Evolutionary conservation across 2,329 filamentous ascomycete genomes (phyloP), one percentile per base, ranked within the genome.

Genomic region (Pseudocercospora cruenta): DNA sequence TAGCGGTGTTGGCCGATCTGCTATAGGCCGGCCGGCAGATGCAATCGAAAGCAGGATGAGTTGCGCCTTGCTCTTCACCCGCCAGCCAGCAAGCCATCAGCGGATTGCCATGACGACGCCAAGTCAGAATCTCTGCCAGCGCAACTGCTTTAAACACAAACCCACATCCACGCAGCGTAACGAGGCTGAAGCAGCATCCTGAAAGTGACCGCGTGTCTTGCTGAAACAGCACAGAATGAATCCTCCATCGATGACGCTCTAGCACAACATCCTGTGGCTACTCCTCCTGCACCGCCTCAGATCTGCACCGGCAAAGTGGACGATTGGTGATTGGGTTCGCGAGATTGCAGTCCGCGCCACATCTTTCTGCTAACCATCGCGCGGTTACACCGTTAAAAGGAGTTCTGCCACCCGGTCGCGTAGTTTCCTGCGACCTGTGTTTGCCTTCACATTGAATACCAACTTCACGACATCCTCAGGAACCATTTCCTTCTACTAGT

Each of bases 321-420:
- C 53, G 54, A 39, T 58, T 36, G 54, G 54, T 28, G 54, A 39
- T 58, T 36, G 54, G 54, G 16, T 36, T 22, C 33, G 55, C 33
- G 33, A 58, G n/a, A 58, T 58, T 58, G 55, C 28, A 58, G 9
- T 21, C 31, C 31, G 55, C 55, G 55, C 55, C 55, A 58, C 55
- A 43, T 16, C 51, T 33, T 10, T 26, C 8, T 21, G 24, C 51
- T 14, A 49, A 24, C 31, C 24, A 16, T 21, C n/a, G 12, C 12
- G 31, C 26, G 26, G 16, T 28, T 10, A 31, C 31, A 21, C 54
- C 54, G n/a, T 58, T 58, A n/a, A 33, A 33, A 58, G 54, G 28
- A 58, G 54, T 33, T 28, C 28, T 33, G 24, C 55, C 4, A 2
- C 2, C 47, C n/a, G 47, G 47, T 51, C 47, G 47, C n/a, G 21